Percentiles rank a stretch among this genome's conserved stretches.
These are phyloP conservation scores for Boehmeria nivea DNA, from an alignment of 306 rosid genomes.

Conservation along the genomic window DNA sequence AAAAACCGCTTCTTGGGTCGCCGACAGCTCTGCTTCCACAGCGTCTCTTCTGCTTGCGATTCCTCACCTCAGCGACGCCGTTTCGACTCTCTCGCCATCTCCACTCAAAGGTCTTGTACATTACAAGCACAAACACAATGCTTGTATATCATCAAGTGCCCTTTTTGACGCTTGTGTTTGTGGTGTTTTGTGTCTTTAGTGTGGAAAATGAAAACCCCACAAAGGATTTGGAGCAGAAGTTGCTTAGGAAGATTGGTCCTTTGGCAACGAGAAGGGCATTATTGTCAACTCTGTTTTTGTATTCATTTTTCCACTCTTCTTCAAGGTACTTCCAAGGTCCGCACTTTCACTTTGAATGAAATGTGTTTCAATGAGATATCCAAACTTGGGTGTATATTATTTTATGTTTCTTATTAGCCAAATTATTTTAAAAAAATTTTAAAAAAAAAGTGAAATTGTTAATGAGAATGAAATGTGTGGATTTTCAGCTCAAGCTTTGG, in stretches of 20 bases:
- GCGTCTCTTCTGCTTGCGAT: constrained; percentile 50
- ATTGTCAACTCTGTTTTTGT: constrained; percentile 59
- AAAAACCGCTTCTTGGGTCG: constrained; percentile 40
- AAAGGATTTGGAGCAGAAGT: constrained; percentile 33
- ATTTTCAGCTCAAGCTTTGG: constrained; percentile 77
- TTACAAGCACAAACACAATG: too few species aligned
- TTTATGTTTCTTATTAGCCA: too few species aligned
- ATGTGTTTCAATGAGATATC: not conserved
- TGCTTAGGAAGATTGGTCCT: constrained; percentile 23
- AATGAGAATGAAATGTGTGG: constrained; percentile 32
- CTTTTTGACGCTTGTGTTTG: constrained; percentile 6
- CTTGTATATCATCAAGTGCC: not conserved
- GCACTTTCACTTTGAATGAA: constrained; percentile 34
- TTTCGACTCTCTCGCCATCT: constrained; percentile 22
- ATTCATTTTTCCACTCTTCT: constrained; percentile 57
- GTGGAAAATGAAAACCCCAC: constrained; percentile 34
- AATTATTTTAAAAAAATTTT: too few species aligned
- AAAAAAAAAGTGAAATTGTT: too few species aligned
- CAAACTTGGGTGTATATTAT: not conserved
- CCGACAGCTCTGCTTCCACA: constrained; percentile 62
- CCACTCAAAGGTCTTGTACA: constrained; percentile 44
- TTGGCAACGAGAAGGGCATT: constrained; percentile 57
- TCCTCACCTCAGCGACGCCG: constrained; percentile 36
- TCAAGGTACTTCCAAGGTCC: constrained; percentile 94
- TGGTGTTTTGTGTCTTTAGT: constrained; percentile 17